Evolutionary conservation across 116 monocot genomes (phyloP).

Genomic region (Zostera marina): DNA sequence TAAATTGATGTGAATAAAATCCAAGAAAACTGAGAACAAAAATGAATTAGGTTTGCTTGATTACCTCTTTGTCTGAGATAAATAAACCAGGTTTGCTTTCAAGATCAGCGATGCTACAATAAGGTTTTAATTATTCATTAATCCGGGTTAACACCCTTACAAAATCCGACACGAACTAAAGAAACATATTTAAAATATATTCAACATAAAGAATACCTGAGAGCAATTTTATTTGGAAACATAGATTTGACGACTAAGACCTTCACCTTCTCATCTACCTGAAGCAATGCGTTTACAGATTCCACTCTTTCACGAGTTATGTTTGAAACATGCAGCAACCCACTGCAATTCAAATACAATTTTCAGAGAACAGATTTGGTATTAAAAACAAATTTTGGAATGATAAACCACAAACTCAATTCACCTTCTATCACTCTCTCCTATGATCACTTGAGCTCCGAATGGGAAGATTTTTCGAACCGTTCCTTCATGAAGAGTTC

Average conservation of each 20-base stretch:
- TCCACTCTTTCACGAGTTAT: conserved; percentile 37
- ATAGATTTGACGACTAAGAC: conserved; percentile 82
- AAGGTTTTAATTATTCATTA: background rate
- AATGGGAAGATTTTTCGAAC: conserved; percentile 67
- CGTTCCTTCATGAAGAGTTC: conserved; percentile 83
- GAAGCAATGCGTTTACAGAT: conserved; percentile 44
- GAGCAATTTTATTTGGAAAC: conserved; percentile 73
- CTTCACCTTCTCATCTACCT: conserved; percentile 83
- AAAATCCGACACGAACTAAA: background rate
- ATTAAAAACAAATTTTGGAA: no score
- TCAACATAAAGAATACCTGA: conserved; percentile 36
- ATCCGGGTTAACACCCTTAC: no score
- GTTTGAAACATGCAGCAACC: conserved; percentile 85
- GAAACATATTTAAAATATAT: background rate
- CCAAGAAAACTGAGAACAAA: no score
- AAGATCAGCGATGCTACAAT: conserved; percentile 74
- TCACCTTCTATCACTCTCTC: conserved; percentile 75
- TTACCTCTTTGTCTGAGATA: conserved; percentile 73
- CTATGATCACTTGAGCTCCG: conserved; percentile 85
- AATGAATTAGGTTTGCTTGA: no score
- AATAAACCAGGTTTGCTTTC: conserved; percentile 85
- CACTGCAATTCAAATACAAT: conserved; percentile 30
- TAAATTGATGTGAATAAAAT: no score
- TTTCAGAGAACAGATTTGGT: background rate
- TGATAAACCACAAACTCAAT: background rate